Evolutionary conservation across 2,329 filamentous ascomycete genomes (phyloP), one percentile per base, ranked within the genome.

Genomic region (Paecilomyces variotii): DNA sequence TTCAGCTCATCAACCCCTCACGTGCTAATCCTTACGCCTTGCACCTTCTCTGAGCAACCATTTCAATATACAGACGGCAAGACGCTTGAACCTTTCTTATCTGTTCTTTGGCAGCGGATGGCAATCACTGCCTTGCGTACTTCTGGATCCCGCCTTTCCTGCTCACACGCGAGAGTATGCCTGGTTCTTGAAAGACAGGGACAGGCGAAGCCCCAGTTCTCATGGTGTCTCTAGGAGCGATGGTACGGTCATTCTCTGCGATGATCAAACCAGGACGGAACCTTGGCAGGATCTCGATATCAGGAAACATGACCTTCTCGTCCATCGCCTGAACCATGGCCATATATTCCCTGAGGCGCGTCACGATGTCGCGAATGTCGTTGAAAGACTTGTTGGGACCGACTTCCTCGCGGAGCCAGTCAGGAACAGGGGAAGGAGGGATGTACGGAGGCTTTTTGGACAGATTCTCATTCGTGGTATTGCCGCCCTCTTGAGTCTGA

Each of bases 261-360:
- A 52, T 28, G 10, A 26, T 52, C 25, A 26, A 53, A 4, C 55
- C 56, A 11, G 28, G 27, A 10, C 61, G 50, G 58, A 75, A 73
- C 4, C 62, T 66, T 1, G 74, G 74, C 51, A 76, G 60, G 49
- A 76, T 74, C 60, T 76, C 74, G 49, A 76, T 70, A 62, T 76
- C 74, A 0, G 74, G 74, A 55, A 76, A 76, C 24, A 62, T 62
- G 6, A 61, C 61, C 50, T 55, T 61, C 50, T 45, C 62, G 26
- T 27, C 62, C 35, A 2, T 56, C 56, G 9, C 53, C 49, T 54
- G 34, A n/a, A 67, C 55, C 7, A 50, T 28, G 1, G 57, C 54
- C 56, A 75, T 60, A 55, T 72, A 56, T 0, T 34, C 32, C 2
- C 60, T 61, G 12, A 75, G 63, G 12, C 58, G 54, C 3, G 59